Percentiles rank a stretch among this genome's conserved stretches.
phyloP scores from a whole-genome alignment of 352 stramenopile species.

The Plasmopara halstedii region DNA sequence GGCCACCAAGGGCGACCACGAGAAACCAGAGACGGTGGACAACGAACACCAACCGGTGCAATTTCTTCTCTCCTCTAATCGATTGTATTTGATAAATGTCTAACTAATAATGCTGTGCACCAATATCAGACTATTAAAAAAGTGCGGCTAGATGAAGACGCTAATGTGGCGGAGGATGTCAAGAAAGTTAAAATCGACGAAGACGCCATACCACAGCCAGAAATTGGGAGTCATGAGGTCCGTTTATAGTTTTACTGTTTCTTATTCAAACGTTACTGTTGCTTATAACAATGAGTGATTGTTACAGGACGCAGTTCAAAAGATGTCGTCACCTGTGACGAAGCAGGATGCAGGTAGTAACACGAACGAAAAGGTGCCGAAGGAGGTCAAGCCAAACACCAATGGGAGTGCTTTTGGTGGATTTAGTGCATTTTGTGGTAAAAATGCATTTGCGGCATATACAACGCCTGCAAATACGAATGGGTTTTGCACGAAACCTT shows the following conservation, averaged over 20 bases:
- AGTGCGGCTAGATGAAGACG: slow-evolving; percentile 43
- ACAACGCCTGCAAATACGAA: slow-evolving; percentile 14
- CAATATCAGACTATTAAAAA: slow-evolving; percentile 42
- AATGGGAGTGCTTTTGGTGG: slow-evolving; percentile 38
- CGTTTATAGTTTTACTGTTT: no score
- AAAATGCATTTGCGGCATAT: slow-evolving; percentile 43
- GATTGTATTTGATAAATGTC: not conserved
- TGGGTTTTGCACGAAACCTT: slow-evolving; percentile 19
- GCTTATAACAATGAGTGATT: not conserved
- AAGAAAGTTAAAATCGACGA: slow-evolving; percentile 40
- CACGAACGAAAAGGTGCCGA: slow-evolving; percentile 8
- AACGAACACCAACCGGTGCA: slow-evolving; percentile 51
- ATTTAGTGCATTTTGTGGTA: slow-evolving; percentile 44
- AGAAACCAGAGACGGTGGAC: slow-evolving; percentile 57
- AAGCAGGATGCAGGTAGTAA: slow-evolving; percentile 2
- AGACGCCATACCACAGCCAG: slow-evolving; percentile 13
- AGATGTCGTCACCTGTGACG: slow-evolving; percentile 6
- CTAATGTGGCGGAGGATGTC: slow-evolving; percentile 40
- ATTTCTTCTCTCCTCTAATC: not conserved
- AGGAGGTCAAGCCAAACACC: slow-evolving; percentile 20
- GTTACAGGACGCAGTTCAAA: slow-evolving; percentile 7
- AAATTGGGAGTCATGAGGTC: slow-evolving; percentile 22
- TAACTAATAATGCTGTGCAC: not conserved
- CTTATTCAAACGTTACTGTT: no score
- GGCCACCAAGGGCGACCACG: slow-evolving; percentile 66